phyloP scores from a whole-genome alignment of 2,329 filamentous ascomycete species.

The Cladosporium sp. region DNA sequence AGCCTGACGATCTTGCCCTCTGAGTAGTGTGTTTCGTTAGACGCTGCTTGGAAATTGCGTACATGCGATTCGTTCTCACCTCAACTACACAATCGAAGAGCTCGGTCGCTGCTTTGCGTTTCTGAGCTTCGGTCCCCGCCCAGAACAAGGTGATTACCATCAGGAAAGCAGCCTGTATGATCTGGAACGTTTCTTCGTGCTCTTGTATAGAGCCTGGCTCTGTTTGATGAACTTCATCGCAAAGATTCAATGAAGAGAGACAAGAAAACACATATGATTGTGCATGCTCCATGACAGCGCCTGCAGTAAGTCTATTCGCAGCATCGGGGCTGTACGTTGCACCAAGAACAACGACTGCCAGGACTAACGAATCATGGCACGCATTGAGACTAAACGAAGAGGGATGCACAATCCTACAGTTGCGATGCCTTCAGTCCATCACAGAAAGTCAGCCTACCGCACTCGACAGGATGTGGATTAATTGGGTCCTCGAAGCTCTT shows the following conservation, averaged over 20 bases:
- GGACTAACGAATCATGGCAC: constrained; percentile 1
- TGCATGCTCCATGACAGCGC: neutral
- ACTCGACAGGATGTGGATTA: no score
- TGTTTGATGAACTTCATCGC: no score
- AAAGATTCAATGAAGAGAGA: no score
- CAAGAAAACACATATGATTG: neutral
- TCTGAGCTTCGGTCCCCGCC: neutral
- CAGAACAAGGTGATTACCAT: neutral
- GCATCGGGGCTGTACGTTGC: constrained; percentile 13
- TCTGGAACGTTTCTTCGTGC: neutral
- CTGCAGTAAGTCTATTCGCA: constrained; percentile 5
- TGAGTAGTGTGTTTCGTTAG: neutral
- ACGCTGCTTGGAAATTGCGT: neutral
- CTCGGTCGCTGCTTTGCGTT: neutral
- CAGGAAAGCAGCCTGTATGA: neutral
- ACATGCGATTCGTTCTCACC: neutral
- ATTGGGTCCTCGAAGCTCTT: no score
- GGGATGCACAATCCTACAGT: neutral
- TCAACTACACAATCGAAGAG: neutral
- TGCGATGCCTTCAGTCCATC: no score
- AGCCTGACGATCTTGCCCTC: neutral
- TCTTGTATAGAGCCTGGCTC: no score
- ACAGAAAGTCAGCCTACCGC: no score
- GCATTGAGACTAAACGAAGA: constrained; percentile 6
- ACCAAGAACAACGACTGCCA: constrained; percentile 11